Conservation (phyloP, 179 eudicot species). For the Nepenthes alata region DNA sequence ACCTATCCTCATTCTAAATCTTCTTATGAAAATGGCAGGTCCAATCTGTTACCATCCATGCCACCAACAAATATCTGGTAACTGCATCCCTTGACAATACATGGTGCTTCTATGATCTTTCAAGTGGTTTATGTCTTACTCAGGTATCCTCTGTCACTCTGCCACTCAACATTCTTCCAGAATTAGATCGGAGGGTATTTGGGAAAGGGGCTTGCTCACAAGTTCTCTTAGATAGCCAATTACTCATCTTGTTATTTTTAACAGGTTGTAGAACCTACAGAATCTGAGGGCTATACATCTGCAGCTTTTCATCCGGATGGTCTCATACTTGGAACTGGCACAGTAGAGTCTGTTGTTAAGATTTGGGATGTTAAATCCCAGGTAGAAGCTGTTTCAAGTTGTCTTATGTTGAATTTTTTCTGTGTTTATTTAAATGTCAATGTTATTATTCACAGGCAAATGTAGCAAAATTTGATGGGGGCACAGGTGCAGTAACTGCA, state of each 20-base stretch:
- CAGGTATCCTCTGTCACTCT: constrained; percentile 36
- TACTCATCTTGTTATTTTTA: constrained; percentile 7
- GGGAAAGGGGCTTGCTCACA: not conserved
- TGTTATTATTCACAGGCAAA: constrained; percentile 32
- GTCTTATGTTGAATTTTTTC: not conserved
- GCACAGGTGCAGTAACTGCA: constrained; percentile 75
- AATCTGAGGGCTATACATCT: constrained; percentile 77
- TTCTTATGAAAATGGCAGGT: constrained; percentile 35
- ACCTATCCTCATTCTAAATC: too few relatives aligned
- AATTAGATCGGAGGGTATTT: too few relatives aligned
- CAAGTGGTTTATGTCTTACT: constrained; percentile 71
- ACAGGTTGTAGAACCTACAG: constrained; percentile 58
- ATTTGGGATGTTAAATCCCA: constrained; percentile 98
- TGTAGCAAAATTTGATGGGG: constrained; percentile 86
- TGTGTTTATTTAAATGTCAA: not conserved
- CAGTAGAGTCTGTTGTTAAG: constrained; percentile 64
- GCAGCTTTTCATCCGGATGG: constrained; percentile 99
- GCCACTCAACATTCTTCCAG: not conserved
- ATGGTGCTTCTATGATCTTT: constrained; percentile 93
- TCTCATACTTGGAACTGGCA: constrained; percentile 94
- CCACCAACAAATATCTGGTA: constrained; percentile 79
- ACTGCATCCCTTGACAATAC: constrained; percentile 86
- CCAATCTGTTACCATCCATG: constrained; percentile 86
- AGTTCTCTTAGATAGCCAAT: constrained; percentile 3
- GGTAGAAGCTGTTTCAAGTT: constrained; percentile 25